phyloP scores from a whole-genome alignment of 2,329 filamentous ascomycete species.

The Claviceps purpurea region DNA sequence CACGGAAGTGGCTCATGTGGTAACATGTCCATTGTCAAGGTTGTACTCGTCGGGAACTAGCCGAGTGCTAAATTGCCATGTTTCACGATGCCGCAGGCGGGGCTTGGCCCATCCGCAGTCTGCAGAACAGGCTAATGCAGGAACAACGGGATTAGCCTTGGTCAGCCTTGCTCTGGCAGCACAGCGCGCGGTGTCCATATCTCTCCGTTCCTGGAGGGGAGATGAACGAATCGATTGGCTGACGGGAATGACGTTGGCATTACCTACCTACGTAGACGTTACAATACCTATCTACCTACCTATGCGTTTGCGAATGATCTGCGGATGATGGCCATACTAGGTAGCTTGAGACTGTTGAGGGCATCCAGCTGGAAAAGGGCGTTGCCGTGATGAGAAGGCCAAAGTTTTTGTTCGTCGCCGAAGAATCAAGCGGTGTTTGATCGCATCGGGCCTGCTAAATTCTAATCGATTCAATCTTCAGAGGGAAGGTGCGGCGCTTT shows the following conservation, averaged over 20 bases:
- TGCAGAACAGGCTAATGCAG: constrained; percentile 17
- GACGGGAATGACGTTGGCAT: background rate
- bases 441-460: background rate
- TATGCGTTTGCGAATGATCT: no score
- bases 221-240: background rate
- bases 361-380: no score
- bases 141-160: constrained; percentile 15
- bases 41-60: constrained; percentile 8
- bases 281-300: no score
- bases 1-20: background rate
- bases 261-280: no score
- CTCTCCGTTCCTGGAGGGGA: background rate
- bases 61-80: constrained; percentile 13
- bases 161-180: background rate
- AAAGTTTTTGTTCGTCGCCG: background rate
- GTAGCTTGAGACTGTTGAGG: no score
- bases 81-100: constrained; percentile 14
- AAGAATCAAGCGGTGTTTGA: background rate
- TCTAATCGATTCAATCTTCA: background rate
- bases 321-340: no score
- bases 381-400: no score
- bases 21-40: background rate
- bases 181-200: constrained; percentile 7
- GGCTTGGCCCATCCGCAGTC: constrained; percentile 1
- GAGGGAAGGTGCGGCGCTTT: background rate